phyloP scores from a whole-genome alignment of 805 yeast species.

The Candida ponderosae region DNA sequence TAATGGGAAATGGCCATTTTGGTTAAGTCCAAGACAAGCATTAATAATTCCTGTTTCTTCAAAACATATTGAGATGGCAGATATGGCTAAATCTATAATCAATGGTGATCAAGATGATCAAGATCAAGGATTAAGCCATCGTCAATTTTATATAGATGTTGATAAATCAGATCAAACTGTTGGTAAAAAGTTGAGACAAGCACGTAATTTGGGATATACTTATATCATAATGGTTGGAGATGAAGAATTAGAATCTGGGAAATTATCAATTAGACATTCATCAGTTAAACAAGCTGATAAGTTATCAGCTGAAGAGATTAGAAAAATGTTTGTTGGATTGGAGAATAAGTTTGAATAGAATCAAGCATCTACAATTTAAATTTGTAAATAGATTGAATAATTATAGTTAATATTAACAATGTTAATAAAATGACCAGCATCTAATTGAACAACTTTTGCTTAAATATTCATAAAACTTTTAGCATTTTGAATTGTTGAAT shows the following conservation, averaged over 20 bases:
- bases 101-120: constrained; percentile 35
- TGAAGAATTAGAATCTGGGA: constrained; percentile 55
- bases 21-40: constrained; percentile 92
- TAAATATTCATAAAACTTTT: neutral
- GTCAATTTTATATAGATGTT: constrained; percentile 65
- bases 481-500: constrained; percentile 1
- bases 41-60: constrained; percentile 73
- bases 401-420: too few relatives aligned
- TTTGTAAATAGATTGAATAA: too few relatives aligned
- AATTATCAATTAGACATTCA: constrained; percentile 57
- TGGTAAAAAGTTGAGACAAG: constrained; percentile 74
- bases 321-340: constrained; percentile 41
- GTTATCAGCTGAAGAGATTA: constrained; percentile 42
- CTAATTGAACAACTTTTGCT: too few relatives aligned
- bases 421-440: too few relatives aligned
- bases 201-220: constrained; percentile 64
- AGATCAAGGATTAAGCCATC: constrained; percentile 44
- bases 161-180: constrained; percentile 73
- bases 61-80: constrained; percentile 48
- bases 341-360: constrained; percentile 41
- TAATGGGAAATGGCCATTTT: constrained; percentile 94
- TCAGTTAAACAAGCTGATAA: constrained; percentile 35
- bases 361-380: too few relatives aligned
- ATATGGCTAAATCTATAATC: constrained; percentile 36
- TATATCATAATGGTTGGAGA: constrained; percentile 86